These are phyloP conservation scores for Boletus sp. DNA, from an alignment of 768 basidiomycete species.

Conservation along the genomic window DNA sequence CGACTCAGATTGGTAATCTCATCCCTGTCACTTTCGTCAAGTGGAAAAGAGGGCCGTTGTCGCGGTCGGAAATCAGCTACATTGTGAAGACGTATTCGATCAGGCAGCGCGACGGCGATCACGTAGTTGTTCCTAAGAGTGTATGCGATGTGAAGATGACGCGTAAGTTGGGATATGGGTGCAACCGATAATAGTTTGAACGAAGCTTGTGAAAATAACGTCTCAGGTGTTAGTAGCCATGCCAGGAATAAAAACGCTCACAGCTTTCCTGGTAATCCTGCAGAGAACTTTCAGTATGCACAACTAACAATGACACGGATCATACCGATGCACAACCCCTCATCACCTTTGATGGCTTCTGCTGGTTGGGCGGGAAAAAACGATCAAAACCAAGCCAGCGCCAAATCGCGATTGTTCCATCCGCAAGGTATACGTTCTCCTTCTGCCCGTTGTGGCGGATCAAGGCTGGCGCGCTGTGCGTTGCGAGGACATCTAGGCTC, in stretches of 20 bases:
- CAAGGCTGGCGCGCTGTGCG: slow-evolving; percentile 52
- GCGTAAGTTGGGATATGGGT: slow-evolving; percentile 39
- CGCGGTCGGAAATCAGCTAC: slow-evolving; percentile 45
- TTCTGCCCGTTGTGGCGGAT: slow-evolving; percentile 34
- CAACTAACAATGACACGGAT: neutral
- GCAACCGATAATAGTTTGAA: slow-evolving; percentile 58
- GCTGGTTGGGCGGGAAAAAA: slow-evolving; percentile 53
- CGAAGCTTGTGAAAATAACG: slow-evolving; percentile 43
- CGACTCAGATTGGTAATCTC: slow-evolving; percentile 18
- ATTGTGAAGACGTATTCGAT: slow-evolving; percentile 44
- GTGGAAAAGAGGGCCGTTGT: slow-evolving; percentile 40
- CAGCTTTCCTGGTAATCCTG: slow-evolving; percentile 79
- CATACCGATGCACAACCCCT: slow-evolving; percentile 62
- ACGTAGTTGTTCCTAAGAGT: slow-evolving; percentile 51
- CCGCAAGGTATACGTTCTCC: slow-evolving; percentile 32
- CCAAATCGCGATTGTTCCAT: slow-evolving; percentile 60
- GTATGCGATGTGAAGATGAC: slow-evolving; percentile 41
- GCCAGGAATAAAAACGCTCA: slow-evolving; percentile 33
- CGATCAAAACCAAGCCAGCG: slow-evolving; percentile 64
- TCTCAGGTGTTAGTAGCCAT: slow-evolving; percentile 1
- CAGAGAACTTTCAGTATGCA: slow-evolving; percentile 1
- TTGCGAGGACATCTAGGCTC: slow-evolving; percentile 48
- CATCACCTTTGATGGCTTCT: slow-evolving; percentile 36
- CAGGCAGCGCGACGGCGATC: slow-evolving; percentile 42
- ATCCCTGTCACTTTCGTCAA: slow-evolving; percentile 26